Evolutionary conservation across 139 green algal genomes (phyloP).

Genomic region (Marvania coccoides): DNA sequence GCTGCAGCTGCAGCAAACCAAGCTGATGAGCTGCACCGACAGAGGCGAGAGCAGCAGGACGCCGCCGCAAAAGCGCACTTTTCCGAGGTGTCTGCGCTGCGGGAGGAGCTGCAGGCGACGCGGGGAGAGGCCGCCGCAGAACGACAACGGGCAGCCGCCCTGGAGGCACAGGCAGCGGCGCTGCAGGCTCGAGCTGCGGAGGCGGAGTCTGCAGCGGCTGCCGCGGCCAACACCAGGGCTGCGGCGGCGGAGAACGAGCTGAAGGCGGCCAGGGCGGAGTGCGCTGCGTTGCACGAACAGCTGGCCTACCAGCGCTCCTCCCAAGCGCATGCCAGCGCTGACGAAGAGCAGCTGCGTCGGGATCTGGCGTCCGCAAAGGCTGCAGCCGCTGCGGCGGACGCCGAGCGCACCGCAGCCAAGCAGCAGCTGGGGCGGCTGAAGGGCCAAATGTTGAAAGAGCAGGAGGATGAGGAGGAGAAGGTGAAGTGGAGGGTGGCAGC

Average conservation of each 20-base stretch:
- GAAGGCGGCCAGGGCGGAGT: not conserved
- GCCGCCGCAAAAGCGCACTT: not conserved
- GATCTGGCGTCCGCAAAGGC: not conserved
- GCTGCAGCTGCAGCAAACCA: not conserved
- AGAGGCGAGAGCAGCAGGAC: not conserved
- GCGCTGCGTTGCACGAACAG: not conserved
- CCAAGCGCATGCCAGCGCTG: no score
- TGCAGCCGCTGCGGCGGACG: not conserved
- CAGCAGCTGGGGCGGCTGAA: constrained; percentile 26
- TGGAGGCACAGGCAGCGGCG: not conserved
- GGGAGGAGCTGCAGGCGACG: not conserved
- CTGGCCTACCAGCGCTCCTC: not conserved
- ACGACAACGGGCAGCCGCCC: not conserved
- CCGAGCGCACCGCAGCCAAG: not conserved
- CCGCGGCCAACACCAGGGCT: not conserved
- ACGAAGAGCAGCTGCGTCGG: no score
- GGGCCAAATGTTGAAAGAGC: constrained; percentile 29
- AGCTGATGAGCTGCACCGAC: not conserved
- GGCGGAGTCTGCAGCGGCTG: not conserved
- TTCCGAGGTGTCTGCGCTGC: not conserved
- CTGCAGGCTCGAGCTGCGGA: not conserved
- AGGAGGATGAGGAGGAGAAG: constrained; percentile 39
- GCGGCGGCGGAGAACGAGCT: constrained; percentile 6
- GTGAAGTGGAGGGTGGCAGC: constrained; percentile 32
- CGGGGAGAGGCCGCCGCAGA: not conserved